phyloP scores from a whole-genome alignment of 2,329 filamentous ascomycete genomes.

The Fusarium buxicola region DNA sequence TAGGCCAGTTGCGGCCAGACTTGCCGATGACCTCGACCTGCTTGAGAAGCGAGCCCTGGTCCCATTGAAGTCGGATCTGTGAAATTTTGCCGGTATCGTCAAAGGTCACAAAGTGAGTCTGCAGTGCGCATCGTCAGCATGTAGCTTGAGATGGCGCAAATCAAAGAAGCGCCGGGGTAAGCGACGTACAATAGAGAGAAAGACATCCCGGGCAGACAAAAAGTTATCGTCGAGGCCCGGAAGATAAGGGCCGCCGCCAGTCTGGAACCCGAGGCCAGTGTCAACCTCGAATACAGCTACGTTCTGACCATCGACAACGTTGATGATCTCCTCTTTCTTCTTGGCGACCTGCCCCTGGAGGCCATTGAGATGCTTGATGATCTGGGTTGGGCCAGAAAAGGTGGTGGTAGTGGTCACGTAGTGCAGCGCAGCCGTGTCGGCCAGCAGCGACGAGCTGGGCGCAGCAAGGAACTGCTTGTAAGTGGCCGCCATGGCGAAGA shows the following conservation, averaged over 20 bases:
- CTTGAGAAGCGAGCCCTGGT: conserved; percentile 92
- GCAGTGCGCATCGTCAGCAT: conserved; percentile 31
- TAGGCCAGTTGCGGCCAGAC: conserved; percentile 93
- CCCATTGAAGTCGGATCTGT: conserved; percentile 93
- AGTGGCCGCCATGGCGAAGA: conserved; percentile 56
- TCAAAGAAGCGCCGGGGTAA: not conserved
- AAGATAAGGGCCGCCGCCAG: conserved; percentile 85
- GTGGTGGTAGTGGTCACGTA: conserved; percentile 91
- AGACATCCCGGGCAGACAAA: conserved; percentile 82
- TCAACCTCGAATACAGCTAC: conserved; percentile 86
- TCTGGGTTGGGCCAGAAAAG: conserved; percentile 76
- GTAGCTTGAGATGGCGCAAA: not conserved
- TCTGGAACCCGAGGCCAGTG: conserved; percentile 83
- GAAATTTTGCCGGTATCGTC: conserved; percentile 80
- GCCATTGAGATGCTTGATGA: conserved; percentile 83
- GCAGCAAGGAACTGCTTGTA: conserved; percentile 80
- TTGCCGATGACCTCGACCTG: conserved; percentile 94
- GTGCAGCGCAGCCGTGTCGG: conserved; percentile 76
- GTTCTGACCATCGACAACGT: conserved; percentile 76
- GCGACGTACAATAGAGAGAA: conserved; percentile 80
- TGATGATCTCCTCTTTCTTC: conserved; percentile 82
- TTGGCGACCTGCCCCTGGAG: conserved; percentile 82
- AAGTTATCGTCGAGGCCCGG: conserved; percentile 96
- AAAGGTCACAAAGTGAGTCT: conserved; percentile 92
- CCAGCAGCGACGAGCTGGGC: conserved; percentile 72